Evolutionary conservation across 768 basidiomycete genomes (phyloP).

Genomic region (Fomitopsis serialis): DNA sequence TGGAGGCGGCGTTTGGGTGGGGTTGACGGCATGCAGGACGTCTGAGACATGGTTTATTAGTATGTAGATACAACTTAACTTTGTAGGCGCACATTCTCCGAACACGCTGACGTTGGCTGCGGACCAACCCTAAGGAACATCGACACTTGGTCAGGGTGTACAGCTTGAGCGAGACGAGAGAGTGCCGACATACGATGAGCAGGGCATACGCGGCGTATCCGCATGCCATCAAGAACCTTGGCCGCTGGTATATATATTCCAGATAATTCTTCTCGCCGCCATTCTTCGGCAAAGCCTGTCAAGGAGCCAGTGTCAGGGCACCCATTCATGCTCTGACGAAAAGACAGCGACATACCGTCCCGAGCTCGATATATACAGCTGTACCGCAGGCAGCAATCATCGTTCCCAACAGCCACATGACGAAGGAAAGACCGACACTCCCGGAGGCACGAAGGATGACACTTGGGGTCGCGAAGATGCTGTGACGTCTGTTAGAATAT

Average conservation of each 20-base stretch:
- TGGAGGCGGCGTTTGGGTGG: constrained; percentile 37
- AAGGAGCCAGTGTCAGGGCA: neutral
- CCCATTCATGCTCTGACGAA: neutral
- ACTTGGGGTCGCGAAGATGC: constrained; percentile 69
- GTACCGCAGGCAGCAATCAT: constrained; percentile 61
- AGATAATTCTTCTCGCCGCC: constrained; percentile 78
- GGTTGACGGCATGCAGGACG: constrained; percentile 45
- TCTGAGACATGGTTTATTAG: constrained; percentile 35
- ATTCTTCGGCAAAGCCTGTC: constrained; percentile 59
- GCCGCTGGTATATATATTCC: constrained; percentile 61
- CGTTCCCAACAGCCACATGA: constrained; percentile 70
- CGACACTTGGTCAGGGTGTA: neutral
- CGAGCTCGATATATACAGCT: constrained; percentile 69
- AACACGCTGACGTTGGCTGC: constrained; percentile 61
- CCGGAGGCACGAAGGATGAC: constrained; percentile 61
- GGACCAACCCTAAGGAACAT: constrained; percentile 41
- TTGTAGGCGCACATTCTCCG: constrained; percentile 53
- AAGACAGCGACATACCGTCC: constrained; percentile 42
- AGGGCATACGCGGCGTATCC: constrained; percentile 52
- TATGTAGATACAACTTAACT: neutral
- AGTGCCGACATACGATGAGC: constrained; percentile 40
- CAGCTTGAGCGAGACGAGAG: neutral
- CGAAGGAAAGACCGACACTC: constrained; percentile 61
- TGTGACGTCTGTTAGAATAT: constrained; percentile 18
- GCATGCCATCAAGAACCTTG: constrained; percentile 58